phyloP scores from a whole-genome alignment of 495 filamentous ascomycete genomes.

The Daldinia vernicosa region DNA sequence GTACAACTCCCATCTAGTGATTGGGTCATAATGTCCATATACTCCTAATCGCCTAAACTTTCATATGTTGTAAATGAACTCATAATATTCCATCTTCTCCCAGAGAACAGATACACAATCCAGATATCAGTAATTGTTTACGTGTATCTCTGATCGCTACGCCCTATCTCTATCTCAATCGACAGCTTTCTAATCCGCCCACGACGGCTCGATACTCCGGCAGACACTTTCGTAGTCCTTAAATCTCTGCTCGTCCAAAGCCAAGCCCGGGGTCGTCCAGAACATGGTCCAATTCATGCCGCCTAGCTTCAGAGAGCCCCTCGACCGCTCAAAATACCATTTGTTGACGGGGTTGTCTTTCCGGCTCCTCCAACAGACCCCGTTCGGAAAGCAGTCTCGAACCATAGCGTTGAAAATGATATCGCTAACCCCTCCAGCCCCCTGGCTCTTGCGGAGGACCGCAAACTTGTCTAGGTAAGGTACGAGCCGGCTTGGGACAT shows the following conservation, averaged over 20 bases:
- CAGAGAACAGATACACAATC: background rate
- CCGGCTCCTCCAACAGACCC: slow-evolving; percentile 83
- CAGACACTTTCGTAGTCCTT: slow-evolving; percentile 86
- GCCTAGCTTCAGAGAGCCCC: slow-evolving; percentile 80
- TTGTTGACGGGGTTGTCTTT: slow-evolving; percentile 88
- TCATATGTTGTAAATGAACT: background rate
- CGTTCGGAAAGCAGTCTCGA: slow-evolving; percentile 79
- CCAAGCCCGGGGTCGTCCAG: slow-evolving; percentile 80
- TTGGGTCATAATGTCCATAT: background rate
- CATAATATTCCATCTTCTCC: background rate
- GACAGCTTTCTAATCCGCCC: slow-evolving; percentile 75
- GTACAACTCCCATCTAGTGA: background rate
- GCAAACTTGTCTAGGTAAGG: slow-evolving; percentile 99
- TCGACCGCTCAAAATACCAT: slow-evolving; percentile 93
- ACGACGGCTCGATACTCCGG: slow-evolving; percentile 78
- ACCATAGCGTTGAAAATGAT: slow-evolving; percentile 97
- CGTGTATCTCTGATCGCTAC: background rate
- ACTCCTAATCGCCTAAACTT: background rate
- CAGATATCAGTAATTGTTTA: no score
- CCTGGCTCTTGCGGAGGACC: slow-evolving; percentile 86
- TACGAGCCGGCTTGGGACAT: slow-evolving; percentile 68
- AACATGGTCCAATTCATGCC: slow-evolving; percentile 94
- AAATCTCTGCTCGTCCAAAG: slow-evolving; percentile 64
- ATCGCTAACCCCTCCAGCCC: slow-evolving; percentile 91
- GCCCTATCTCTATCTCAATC: slow-evolving; percentile 53